Conservation (phyloP, 2,329 filamentous ascomycete species). For the Venturia aucupariae region DNA sequence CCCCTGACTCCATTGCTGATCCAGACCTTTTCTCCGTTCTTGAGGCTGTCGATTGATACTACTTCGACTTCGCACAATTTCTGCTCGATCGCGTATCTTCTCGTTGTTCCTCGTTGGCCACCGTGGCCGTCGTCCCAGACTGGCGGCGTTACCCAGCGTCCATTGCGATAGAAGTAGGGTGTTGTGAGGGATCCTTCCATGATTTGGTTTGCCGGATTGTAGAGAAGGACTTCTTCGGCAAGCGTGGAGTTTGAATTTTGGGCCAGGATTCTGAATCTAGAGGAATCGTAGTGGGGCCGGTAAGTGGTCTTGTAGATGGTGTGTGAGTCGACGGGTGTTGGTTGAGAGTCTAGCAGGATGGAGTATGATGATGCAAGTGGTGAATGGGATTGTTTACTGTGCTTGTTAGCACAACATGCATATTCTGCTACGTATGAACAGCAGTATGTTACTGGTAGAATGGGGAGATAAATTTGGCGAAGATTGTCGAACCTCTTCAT, state of each 20-base stretch:
- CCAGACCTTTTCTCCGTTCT: constrained; percentile 72
- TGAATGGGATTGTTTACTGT: background rate
- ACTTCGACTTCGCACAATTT: constrained; percentile 57
- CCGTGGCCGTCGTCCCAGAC: constrained; percentile 44
- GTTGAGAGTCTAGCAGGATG: constrained; percentile 44
- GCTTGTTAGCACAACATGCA: background rate
- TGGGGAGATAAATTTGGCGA: too few species aligned
- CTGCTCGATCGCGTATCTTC: constrained; percentile 70
- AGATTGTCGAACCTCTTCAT: too few species aligned
- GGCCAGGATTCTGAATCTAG: constrained; percentile 53
- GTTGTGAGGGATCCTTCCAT: constrained; percentile 84
- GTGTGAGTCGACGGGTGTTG: constrained; percentile 49
- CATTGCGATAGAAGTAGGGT: constrained; percentile 66
- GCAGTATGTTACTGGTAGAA: too few species aligned
- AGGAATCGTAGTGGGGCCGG: constrained; percentile 61
- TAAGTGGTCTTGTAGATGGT: constrained; percentile 81
- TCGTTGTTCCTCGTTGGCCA: constrained; percentile 73
- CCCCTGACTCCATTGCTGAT: constrained; percentile 82
- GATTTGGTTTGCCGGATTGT: constrained; percentile 54
- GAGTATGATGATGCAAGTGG: constrained; percentile 30
- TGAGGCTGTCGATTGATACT: constrained; percentile 48
- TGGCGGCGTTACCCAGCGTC: constrained; percentile 71
- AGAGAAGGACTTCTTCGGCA: constrained; percentile 63
- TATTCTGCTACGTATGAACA: background rate
- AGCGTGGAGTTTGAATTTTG: constrained; percentile 27